These are phyloP conservation scores for Antitrichia curtipendula DNA, from an alignment of 225 moss, liverwort and hornwort species.

Conservation along the genomic window DNA sequence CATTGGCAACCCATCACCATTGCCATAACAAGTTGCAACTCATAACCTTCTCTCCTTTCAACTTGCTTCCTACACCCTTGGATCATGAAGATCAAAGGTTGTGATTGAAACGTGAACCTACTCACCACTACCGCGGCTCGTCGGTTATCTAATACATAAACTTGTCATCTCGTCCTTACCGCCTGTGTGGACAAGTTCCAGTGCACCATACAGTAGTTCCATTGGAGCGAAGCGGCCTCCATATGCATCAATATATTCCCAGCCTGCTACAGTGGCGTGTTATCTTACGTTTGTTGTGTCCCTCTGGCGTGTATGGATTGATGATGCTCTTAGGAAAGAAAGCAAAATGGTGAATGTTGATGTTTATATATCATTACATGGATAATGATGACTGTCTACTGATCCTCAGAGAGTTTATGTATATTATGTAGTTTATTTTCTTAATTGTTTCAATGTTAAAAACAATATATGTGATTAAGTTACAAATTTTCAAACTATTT, in stretches of 20 bases:
- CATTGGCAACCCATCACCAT: no score
- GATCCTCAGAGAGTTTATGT: background rate
- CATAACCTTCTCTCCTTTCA: no score
- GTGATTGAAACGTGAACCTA: no score
- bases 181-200: background rate
- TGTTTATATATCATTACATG: background rate
- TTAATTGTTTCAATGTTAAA: background rate
- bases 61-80: no score
- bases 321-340: background rate
- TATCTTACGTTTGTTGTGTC: background rate
- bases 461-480: background rate
- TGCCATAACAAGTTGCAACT: no score
- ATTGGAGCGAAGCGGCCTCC: background rate
- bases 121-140: no score
- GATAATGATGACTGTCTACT: background rate
- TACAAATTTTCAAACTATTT: background rate
- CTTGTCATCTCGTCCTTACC: background rate
- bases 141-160: no score
- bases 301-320: accelerated
- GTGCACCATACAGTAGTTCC: background rate
- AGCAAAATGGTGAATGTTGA: background rate
- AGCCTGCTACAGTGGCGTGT: background rate
- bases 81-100: no score
- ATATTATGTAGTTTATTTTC: background rate
- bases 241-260: accelerated